phyloP scores from a whole-genome alignment of 164 flowering plant genomes.

The Kingdonia uniflora region DNA sequence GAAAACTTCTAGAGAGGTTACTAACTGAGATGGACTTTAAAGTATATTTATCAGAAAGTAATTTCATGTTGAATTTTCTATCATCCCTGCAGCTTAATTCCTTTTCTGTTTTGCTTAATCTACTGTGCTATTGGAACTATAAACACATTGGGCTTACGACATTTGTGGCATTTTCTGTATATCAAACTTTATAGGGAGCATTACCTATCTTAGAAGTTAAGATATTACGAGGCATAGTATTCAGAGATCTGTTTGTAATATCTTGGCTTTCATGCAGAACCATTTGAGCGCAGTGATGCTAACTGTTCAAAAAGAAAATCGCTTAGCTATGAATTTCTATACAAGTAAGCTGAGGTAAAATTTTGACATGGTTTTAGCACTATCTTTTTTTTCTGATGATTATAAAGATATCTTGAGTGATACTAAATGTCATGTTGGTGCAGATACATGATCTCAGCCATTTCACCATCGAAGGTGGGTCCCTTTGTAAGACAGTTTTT shows the following conservation, averaged over 20 bases:
- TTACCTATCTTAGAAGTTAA: too few species aligned
- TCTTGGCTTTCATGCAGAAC: conserved; percentile 31
- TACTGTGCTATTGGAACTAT: too few species aligned
- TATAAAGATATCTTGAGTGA: background rate
- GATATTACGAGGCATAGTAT: background rate
- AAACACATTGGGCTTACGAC: too few species aligned
- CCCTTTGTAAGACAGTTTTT: conserved; percentile 34
- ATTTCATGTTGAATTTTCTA: too few species aligned
- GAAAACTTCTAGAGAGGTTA: too few species aligned
- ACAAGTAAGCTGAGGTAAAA: conserved; percentile 53
- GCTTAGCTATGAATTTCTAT: conserved; percentile 66
- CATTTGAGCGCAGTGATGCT: conserved; percentile 79
- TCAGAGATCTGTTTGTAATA: background rate
- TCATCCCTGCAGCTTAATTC: too few species aligned
- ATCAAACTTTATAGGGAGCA: too few species aligned
- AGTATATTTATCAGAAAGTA: too few species aligned
- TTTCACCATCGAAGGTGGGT: conserved; percentile 77
- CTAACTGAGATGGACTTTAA: too few species aligned
- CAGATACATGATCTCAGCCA: conserved; percentile 59
- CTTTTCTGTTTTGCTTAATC: too few species aligned
- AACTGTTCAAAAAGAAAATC: conserved; percentile 79
- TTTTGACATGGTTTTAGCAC: background rate
- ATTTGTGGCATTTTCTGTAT: too few species aligned
- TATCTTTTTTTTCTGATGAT: background rate
- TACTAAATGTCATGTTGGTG: conserved; percentile 1